Evolutionary conservation across 2,329 filamentous ascomycete species (phyloP).

Genomic region (Claviceps sp.): DNA sequence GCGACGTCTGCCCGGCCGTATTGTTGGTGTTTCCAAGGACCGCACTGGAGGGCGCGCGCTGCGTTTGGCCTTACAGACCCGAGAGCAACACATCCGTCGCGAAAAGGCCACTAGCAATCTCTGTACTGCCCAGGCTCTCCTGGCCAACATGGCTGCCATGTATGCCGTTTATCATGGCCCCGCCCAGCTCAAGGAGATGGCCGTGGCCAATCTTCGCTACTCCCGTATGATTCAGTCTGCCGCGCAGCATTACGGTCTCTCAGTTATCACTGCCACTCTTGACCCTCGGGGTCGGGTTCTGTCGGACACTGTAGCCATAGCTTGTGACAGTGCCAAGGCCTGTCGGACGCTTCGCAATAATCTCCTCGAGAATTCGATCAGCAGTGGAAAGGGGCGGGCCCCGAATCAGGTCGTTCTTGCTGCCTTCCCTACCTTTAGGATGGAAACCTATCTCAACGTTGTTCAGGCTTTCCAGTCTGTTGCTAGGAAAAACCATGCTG

Average conservation of each 20-base stretch:
- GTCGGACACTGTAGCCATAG: slow-evolving; percentile 72
- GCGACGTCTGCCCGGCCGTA: slow-evolving; percentile 81
- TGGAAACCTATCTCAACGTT: slow-evolving; percentile 10
- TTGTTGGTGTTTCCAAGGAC: slow-evolving; percentile 88
- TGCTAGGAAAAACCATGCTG: slow-evolving; percentile 13
- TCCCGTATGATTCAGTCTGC: slow-evolving; percentile 56
- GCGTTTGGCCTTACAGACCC: slow-evolving; percentile 75
- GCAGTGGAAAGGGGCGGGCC: slow-evolving; percentile 51
- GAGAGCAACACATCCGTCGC: slow-evolving; percentile 89
- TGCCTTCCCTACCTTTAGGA: slow-evolving; percentile 14
- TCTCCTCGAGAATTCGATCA: slow-evolving; percentile 48
- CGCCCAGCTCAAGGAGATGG: slow-evolving; percentile 67
- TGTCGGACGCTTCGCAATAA: slow-evolving; percentile 16
- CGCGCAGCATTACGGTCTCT: slow-evolving; percentile 48
- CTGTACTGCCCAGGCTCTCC: slow-evolving; percentile 83
- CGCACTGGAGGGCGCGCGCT: slow-evolving; percentile 70
- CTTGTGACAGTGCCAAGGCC: slow-evolving; percentile 19
- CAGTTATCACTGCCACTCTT: slow-evolving; percentile 45
- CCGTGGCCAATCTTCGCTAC: slow-evolving; percentile 60
- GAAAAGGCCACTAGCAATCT: slow-evolving; percentile 98
- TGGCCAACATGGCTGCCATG: slow-evolving; percentile 92
- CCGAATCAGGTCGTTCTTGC: slow-evolving; percentile 14
- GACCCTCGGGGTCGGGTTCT: slow-evolving; percentile 42
- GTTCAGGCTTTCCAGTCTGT: slow-evolving; percentile 15
- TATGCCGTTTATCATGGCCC: slow-evolving; percentile 93